A percentile compares a stretch with the other conserved stretches of the same genome.
These are phyloP conservation scores for Xylariomycetidae sp. DNA, from an alignment of 2,329 filamentous ascomycete species.

Conservation along the genomic window DNA sequence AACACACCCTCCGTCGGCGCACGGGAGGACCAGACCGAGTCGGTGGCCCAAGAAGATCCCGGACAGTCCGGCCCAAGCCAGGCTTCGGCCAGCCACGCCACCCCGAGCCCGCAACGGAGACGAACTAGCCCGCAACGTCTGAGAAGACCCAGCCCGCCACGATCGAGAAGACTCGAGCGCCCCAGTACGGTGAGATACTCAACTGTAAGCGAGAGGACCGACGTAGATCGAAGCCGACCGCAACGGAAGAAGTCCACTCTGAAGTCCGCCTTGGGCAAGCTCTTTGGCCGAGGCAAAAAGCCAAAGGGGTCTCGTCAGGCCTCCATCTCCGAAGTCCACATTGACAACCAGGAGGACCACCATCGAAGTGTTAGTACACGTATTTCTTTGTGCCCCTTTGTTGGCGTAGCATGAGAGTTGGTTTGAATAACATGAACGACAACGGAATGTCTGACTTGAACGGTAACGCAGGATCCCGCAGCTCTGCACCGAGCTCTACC, in stretches of 20 bases:
- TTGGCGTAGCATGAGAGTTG: no score
- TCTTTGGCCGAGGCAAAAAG: conserved; percentile 49
- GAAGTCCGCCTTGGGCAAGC: conserved; percentile 46
- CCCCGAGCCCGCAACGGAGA: conserved; percentile 24
- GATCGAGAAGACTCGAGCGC: no score
- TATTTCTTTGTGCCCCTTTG: no score
- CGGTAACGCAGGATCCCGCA: conserved; percentile 31
- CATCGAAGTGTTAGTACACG: conserved; percentile 44
- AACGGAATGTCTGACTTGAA: conserved; percentile 5
- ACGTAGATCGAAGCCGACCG: conserved; percentile 32
- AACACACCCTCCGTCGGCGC: conserved; percentile 14
- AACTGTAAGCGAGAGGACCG: conserved; percentile 36
- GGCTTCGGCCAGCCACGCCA: conserved; percentile 16
- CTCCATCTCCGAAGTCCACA: conserved; percentile 21
- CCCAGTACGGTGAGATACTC: conserved; percentile 42
- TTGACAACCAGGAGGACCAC: conserved; percentile 24
- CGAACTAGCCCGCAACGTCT: no score
- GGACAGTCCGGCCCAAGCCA: conserved; percentile 21
- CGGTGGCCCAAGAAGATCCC: no score
- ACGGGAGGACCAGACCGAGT: conserved; percentile 16
- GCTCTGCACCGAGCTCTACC: conserved; percentile 26
- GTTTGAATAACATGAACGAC: no score
- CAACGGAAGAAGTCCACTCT: conserved; percentile 54
- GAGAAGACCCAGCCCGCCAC: no score
- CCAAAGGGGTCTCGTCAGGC: conserved; percentile 38